Evolutionary conservation across 106 monocot genomes (phyloP), one percentile per base, ranked within the genome.

Genomic region (Dioscorea alata): DNA sequence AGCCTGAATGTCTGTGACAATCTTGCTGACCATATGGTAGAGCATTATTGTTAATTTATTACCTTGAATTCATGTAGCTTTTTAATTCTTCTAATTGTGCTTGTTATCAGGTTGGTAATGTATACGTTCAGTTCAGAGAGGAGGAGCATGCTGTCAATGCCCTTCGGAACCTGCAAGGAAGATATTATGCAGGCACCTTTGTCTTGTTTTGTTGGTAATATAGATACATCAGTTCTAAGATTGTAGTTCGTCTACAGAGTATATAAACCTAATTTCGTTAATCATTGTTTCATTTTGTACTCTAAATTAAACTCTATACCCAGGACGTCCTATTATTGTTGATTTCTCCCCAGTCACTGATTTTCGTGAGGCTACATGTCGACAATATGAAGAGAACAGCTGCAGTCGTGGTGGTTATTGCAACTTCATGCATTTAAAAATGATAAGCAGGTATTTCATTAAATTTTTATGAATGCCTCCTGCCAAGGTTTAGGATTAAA

Each of bases 271-370:
- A 17, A 12, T 2, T 51, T 51, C 1, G 1, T 51, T 51, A 51
- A 51, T 51, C 17, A 0, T 51, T 12, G 17, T 12, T 17, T 51
- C 51, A 13, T 17, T 51, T 12, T 13, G 14, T 13, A 17, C 17
- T 51, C 17, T 51, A 17, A 51, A 1, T 51, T 51, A 17, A 51
- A 51, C 17, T 51, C 17, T 51, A 13, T 12, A 1, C 65, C 69
- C 74, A 2, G 85, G 81, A 0, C 85, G 85, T 6, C 85, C 85
- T 0, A 85, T 85, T 4, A 85, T 85, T 68, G 85, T 65, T 12
- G 85, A 85, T 51, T 85, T 81, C 51, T 85, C 85, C 10, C 85
- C 85, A 0, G 85, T 84, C 13, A 80, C 84, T 13, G 84, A 84
- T 33, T 84, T 84, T 58, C 75, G 84, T 19, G 84, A 84, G 74